Percentiles rank a stretch among this genome's conserved stretches.
Evolutionary conservation across 192 early-diverging fungal genomes (phyloP).

Genomic region (Glomus cerebriforme): DNA sequence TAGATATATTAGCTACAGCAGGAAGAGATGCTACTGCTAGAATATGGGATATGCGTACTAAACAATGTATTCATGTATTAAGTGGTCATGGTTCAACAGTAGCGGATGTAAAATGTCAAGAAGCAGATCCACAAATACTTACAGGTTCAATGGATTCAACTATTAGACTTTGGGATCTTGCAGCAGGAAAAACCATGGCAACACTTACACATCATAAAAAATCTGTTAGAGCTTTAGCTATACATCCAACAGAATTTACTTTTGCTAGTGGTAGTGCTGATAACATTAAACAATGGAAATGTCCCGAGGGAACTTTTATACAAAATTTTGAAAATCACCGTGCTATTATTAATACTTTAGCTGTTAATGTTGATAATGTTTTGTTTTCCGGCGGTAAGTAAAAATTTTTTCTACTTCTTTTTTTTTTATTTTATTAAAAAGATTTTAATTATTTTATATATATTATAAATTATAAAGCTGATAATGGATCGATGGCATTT

Average conservation of each 20-base stretch:
- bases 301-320: conserved; percentile 91
- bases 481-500: conserved; percentile 96
- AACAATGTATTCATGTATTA: conserved; percentile 85
- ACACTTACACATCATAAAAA: conserved; percentile 99
- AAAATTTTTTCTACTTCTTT: background rate
- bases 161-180: conserved; percentile 94
- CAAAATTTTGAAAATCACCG: conserved; percentile 89
- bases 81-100: conserved; percentile 89
- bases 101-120: conserved; percentile 86
- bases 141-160: conserved; percentile 93
- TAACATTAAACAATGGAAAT: conserved; percentile 97
- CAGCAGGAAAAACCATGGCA: conserved; percentile 92
- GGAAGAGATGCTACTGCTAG: conserved; percentile 94
- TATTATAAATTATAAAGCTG: conserved; percentile 51
- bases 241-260: conserved; percentile 92
- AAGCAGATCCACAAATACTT: conserved; percentile 95
- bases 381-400: conserved; percentile 86
- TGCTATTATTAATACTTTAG: conserved; percentile 88
- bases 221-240: conserved; percentile 85
- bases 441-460: background rate
- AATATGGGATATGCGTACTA: conserved; percentile 99
- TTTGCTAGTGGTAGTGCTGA: conserved; percentile 90
- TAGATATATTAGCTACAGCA: conserved; percentile 92
- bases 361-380: conserved; percentile 90
- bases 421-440: conserved; percentile 2